phyloP scores from a whole-genome alignment of 768 basidiomycete genomes.

The Pisolithus microcarpus region DNA sequence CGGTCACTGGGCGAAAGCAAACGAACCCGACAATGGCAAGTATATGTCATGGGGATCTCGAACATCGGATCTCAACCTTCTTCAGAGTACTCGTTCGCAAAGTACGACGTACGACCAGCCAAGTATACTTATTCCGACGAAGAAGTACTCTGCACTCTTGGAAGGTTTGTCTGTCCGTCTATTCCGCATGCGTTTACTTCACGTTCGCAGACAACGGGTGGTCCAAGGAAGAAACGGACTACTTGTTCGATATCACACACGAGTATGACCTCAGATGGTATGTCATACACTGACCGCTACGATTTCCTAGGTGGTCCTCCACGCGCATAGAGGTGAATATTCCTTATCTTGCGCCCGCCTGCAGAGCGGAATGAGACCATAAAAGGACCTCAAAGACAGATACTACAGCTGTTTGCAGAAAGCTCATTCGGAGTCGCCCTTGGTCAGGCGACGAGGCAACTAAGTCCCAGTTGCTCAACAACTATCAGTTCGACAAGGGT shows the following conservation, averaged over 20 bases:
- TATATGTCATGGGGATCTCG: slow-evolving; percentile 1
- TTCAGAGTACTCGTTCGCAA: slow-evolving; percentile 72
- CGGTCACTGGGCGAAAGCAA: slow-evolving; percentile 75
- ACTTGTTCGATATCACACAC: slow-evolving; percentile 72
- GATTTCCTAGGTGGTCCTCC: slow-evolving; percentile 50
- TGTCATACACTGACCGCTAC: slow-evolving; percentile 85
- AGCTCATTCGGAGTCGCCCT: slow-evolving; percentile 75
- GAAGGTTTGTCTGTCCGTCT: slow-evolving; percentile 43
- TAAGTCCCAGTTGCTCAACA: slow-evolving; percentile 60
- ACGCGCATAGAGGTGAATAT: slow-evolving; percentile 61
- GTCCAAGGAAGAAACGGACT: slow-evolving; percentile 91
- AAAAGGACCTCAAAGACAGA: slow-evolving; percentile 85
- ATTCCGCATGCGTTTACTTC: neutral
- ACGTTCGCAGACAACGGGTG: slow-evolving; percentile 61
- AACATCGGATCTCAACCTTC: neutral
- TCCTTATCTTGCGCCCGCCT: neutral
- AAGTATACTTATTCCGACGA: slow-evolving; percentile 72
- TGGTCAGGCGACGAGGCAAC: slow-evolving; percentile 76
- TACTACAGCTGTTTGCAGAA: slow-evolving; percentile 90
- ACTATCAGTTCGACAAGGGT: slow-evolving; percentile 88
- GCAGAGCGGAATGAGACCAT: neutral
- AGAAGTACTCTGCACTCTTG: slow-evolving; percentile 77
- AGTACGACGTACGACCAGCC: slow-evolving; percentile 67
- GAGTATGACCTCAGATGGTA: slow-evolving; percentile 89
- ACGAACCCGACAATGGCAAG: slow-evolving; percentile 51